These are phyloP conservation scores for Cryptococcus sp. DNA, from an alignment of 1,284 basidiomycete genomes.

Conservation along the genomic window DNA sequence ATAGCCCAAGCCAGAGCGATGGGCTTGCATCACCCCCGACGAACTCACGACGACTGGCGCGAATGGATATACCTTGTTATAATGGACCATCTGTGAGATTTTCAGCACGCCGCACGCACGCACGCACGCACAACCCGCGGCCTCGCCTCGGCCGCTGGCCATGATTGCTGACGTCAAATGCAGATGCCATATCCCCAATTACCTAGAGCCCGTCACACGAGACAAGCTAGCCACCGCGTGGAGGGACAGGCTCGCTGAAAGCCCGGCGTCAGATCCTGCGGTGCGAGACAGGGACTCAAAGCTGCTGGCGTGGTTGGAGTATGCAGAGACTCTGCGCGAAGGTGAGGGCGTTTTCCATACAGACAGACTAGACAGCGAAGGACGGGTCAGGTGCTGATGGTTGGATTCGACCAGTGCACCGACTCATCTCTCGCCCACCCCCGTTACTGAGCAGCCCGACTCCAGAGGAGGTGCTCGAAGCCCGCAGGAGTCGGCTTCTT, in stretches of 20 bases:
- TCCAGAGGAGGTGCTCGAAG: neutral
- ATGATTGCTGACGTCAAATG: neutral
- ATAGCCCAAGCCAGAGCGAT: conserved; percentile 37
- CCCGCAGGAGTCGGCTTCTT: conserved; percentile 10
- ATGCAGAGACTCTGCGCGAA: conserved; percentile 43
- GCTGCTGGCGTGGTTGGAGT: conserved; percentile 49
- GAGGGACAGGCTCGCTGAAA: conserved; percentile 34
- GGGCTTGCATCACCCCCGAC: conserved; percentile 22
- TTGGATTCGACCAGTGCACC: neutral
- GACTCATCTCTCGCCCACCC: neutral
- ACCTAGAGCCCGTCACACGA: conserved; percentile 28
- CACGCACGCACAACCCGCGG: too few species aligned
- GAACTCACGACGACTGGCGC: conserved; percentile 44
- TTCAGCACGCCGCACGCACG: too few species aligned
- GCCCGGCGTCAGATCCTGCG: conserved; percentile 28
- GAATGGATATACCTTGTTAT: conserved; percentile 48
- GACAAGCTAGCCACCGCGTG: conserved; percentile 36
- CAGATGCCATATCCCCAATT: conserved; percentile 37
- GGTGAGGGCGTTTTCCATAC: conserved; percentile 11
- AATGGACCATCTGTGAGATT: conserved; percentile 46
- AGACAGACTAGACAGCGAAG: neutral
- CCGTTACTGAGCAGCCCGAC: neutral
- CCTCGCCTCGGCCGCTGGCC: too few species aligned
- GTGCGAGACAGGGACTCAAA: conserved; percentile 46
- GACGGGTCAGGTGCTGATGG: neutral